Conservation (phyloP, 441 rosid species). For the Gossypium davidsonii region DNA sequence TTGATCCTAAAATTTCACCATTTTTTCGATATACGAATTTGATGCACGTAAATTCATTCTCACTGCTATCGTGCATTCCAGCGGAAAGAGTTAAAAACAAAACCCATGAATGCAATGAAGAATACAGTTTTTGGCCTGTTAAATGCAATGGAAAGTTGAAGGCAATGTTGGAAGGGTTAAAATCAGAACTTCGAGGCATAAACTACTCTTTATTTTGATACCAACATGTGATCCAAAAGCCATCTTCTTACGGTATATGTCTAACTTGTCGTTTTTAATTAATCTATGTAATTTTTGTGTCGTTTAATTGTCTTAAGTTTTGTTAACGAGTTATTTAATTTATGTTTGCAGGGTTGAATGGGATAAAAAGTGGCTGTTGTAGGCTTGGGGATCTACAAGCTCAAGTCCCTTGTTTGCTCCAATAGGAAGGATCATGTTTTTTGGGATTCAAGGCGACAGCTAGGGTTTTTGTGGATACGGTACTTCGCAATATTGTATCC, state of each 20-base stretch:
- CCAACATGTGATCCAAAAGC: slow-evolving; percentile 32
- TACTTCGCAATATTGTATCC: slow-evolving; percentile 23
- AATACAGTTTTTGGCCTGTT: slow-evolving; percentile 29
- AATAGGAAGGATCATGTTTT: slow-evolving; percentile 62
- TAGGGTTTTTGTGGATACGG: slow-evolving; percentile 35
- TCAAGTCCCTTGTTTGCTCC: slow-evolving; percentile 46
- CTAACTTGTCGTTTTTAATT: not conserved
- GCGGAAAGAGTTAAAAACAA: slow-evolving; percentile 33
- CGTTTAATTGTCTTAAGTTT: not conserved
- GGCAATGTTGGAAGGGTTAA: slow-evolving; percentile 35
- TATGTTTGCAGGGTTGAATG: slow-evolving; percentile 40
- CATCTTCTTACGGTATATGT: slow-evolving; percentile 35
- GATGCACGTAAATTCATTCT: slow-evolving; percentile 60
- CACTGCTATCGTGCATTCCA: slow-evolving; percentile 51
- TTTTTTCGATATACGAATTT: slow-evolving; percentile 22
- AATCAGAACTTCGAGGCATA: slow-evolving; percentile 35
- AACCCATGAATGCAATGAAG: slow-evolving; percentile 40
- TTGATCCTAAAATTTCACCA: not conserved
- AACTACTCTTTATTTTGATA: slow-evolving; percentile 49
- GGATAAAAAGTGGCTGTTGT: slow-evolving; percentile 70
- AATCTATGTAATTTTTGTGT: not conserved
- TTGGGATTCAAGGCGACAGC: slow-evolving; percentile 53
- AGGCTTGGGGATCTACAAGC: slow-evolving; percentile 64
- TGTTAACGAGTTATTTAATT: not conserved
- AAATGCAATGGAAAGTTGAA: slow-evolving; percentile 38